Evolutionary conservation across 441 rosid species (phyloP), one percentile per base, ranked within the genome.

Genomic region (Oxalis stricta): DNA sequence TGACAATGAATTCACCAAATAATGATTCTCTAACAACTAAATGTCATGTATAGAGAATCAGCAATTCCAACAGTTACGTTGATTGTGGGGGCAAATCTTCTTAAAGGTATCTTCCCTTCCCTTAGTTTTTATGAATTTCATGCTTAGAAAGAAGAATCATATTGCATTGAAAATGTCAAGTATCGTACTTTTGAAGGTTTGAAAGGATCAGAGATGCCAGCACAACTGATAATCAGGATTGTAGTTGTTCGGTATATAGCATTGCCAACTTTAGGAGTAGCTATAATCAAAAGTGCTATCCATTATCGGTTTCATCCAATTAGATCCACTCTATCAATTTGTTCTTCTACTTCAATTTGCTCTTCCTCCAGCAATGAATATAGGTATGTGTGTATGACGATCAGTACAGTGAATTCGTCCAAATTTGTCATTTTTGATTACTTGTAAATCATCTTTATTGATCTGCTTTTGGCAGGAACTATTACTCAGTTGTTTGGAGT

Each of bases 291-390:
- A 55, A 60, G 66, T 9, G 80, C 76, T 18, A 29, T 52, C 36
- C 52, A 53, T 16, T 48, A n/a, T 82, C 6, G 80, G 80, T 15
- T 24, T 76, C 31, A 60, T 79, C 56, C 59, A 68, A 30, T 43
- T 68, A 5, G 75, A 82, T 62, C 75, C 86, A 2, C 58, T 79
- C 7, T 82, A 75, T 46, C 70, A 47, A 35, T 82, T 85, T 47
- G 65, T 75, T 55, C 81, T 74, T 20, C 60, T 85, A 47, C 61
- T 82, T 39, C 95, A 85, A 13, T 85, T 50, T 54, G 77, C 76
- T 2, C 70, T 82, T 3, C 93, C 89, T 3, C 95, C 89, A n/a
- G 95, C 86, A 2, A 53, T 84, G 65, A 71, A 46, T 52, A 63
- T 81, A 32, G 79, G 94, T 77, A 38, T 4, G 45, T 30, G 10